These are phyloP conservation scores for Lithocarpus polystachyus DNA, from an alignment of 306 rosid genomes.

Conservation along the genomic window DNA sequence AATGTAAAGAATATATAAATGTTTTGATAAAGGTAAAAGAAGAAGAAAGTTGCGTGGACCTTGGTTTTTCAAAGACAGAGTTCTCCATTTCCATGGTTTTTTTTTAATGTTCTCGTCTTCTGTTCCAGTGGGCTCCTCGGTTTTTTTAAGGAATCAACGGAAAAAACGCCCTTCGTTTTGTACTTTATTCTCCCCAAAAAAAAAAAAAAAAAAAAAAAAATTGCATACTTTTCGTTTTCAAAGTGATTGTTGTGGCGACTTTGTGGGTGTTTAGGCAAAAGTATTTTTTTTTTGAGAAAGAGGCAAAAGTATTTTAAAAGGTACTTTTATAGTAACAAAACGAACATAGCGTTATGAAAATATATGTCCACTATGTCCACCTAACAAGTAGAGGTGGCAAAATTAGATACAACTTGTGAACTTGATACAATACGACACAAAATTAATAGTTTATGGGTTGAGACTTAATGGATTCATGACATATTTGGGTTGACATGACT, in stretches of 20 bases:
- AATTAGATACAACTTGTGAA: fast-evolving
- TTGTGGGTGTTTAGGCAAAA: background rate
- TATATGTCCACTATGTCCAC: too few species aligned
- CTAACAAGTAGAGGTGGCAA: too few species aligned
- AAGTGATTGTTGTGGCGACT: background rate
- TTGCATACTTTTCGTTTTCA: background rate
- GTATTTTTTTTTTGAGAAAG: too few species aligned
- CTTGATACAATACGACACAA: fast-evolving
- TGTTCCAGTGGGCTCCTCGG: conserved; percentile 20
- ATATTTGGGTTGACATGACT: fast-evolving
- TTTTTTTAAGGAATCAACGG: background rate
- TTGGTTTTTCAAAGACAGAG: background rate
- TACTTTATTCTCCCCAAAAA: too few species aligned
- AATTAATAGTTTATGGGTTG: too few species aligned
- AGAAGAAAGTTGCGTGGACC: background rate
- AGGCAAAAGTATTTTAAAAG: too few species aligned
- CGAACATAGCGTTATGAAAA: too few species aligned
- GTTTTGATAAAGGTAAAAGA: background rate
- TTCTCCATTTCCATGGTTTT: background rate
- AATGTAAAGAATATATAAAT: background rate
- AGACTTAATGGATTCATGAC: fast-evolving
- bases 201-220: too few species aligned
- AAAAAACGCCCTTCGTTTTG: background rate
- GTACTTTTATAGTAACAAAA: too few species aligned
- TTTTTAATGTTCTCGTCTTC: background rate